These are phyloP conservation scores for Trypanosoma avium DNA, from an alignment of 208 protist genomes.

Conservation along the genomic window DNA sequence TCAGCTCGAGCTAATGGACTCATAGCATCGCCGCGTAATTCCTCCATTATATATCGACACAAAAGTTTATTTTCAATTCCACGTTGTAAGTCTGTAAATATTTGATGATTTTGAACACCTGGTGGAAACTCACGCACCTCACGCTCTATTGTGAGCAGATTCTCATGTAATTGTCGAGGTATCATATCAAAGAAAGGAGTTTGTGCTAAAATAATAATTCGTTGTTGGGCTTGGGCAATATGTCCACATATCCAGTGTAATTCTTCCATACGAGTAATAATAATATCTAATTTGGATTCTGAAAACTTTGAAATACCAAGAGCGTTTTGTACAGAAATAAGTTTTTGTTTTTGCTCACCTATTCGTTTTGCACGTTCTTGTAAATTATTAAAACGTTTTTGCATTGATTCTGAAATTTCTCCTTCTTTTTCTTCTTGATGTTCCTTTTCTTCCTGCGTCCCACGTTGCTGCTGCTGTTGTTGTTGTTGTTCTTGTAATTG, in stretches of 20 bases:
- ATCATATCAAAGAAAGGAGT: constrained; percentile 94
- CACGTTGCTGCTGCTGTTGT: constrained; percentile 9
- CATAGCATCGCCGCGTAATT: constrained; percentile 95
- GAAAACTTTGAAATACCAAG: constrained; percentile 53
- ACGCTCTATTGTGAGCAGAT: constrained; percentile 62
- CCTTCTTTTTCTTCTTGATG: constrained; percentile 21
- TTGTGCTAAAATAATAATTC: constrained; percentile 84
- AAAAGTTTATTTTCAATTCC: constrained; percentile 46
- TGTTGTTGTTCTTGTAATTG: constrained; percentile 7
- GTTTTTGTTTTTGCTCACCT: constrained; percentile 69
- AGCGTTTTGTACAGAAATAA: constrained; percentile 76
- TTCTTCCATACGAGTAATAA: constrained; percentile 83
- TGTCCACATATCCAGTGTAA: constrained; percentile 92
- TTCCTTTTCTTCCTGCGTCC: constrained; percentile 22
- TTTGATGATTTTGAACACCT: constrained; percentile 34
- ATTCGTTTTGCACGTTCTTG: constrained; percentile 66
- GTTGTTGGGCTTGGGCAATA: constrained; percentile 67
- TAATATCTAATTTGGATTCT: constrained; percentile 52
- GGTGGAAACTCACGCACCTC: constrained; percentile 59
- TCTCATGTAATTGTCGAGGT: constrained; percentile 84
- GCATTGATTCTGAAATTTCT: constrained; percentile 40
- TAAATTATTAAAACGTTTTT: constrained; percentile 65
- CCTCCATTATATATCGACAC: constrained; percentile 79
- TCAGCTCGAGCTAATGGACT: constrained; percentile 71
- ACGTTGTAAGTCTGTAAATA: constrained; percentile 56